A percentile compares a stretch with the other conserved stretches of the same genome.
phyloP scores from a whole-genome alignment of 768 basidiomycete genomes.

The Phylloporus arenicola region DNA sequence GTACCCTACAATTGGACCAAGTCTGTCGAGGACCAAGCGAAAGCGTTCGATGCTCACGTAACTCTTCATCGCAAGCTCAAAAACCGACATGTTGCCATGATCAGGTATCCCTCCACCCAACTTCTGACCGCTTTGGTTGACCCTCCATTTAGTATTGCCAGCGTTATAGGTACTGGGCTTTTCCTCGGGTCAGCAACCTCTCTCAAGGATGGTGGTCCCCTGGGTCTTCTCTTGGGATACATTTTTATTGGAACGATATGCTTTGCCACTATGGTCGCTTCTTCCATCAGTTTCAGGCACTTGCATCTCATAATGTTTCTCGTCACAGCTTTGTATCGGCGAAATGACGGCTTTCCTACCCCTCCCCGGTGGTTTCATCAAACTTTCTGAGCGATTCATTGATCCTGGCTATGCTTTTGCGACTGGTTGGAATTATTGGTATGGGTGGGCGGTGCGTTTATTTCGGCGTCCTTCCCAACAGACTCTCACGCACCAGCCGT shows the following conservation, averaged over 20 bases:
- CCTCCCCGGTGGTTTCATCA: slow-evolving; percentile 42
- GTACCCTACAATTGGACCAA: slow-evolving; percentile 1
- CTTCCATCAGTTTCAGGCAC: neutral
- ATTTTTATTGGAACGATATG: slow-evolving; percentile 33
- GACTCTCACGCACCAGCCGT: neutral
- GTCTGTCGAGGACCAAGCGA: slow-evolving; percentile 6
- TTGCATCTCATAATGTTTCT: neutral
- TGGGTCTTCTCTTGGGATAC: slow-evolving; percentile 45
- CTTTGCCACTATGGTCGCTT: slow-evolving; percentile 34
- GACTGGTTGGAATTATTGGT: slow-evolving; percentile 40
- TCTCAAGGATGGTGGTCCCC: slow-evolving; percentile 39
- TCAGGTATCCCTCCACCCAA: slow-evolving; percentile 13
- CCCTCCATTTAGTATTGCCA: slow-evolving; percentile 20
- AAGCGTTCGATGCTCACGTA: neutral
- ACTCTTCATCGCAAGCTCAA: slow-evolving; percentile 27
- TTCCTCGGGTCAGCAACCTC: slow-evolving; percentile 33
- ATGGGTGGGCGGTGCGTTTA: slow-evolving; percentile 29
- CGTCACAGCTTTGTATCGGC: slow-evolving; percentile 31
- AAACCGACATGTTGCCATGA: slow-evolving; percentile 34
- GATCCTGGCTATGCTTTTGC: slow-evolving; percentile 38
- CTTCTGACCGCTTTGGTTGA: neutral
- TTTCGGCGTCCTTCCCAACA: neutral
- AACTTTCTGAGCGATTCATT: slow-evolving; percentile 38
- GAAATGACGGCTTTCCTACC: slow-evolving; percentile 46
- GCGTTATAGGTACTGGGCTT: slow-evolving; percentile 40